phyloP scores from a whole-genome alignment of 2,329 filamentous ascomycete genomes.

The Epichloe festucae region DNA sequence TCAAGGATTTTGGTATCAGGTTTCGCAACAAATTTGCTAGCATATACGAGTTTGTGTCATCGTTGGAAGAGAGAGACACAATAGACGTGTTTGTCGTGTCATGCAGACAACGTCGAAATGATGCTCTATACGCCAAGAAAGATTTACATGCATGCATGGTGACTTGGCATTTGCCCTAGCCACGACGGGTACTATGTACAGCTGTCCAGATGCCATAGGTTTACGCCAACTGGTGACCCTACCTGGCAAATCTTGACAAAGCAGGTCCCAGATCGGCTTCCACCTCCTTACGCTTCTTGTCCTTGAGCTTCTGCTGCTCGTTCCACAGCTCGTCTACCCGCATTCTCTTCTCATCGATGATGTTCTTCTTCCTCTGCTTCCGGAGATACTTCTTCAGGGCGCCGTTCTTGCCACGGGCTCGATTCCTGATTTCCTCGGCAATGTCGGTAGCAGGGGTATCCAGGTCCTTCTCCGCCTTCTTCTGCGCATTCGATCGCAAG shows the following conservation, averaged over 20 bases:
- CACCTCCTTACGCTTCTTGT: constrained; percentile 48
- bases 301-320: constrained; percentile 53
- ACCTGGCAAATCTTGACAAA: constrained; percentile 71
- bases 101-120: neutral
- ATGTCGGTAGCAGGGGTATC: constrained; percentile 52
- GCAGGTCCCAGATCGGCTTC: constrained; percentile 73
- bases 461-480: constrained; percentile 63
- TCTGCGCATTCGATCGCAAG: constrained; percentile 63
- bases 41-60: neutral
- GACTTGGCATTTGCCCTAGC: neutral
- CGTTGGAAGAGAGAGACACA: neutral
- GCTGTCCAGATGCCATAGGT: neutral
- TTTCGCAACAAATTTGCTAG: neutral
- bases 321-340: constrained; percentile 73
- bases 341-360: constrained; percentile 90
- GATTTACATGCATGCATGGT: neutral
- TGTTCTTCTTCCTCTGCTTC: constrained; percentile 85
- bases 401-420: constrained; percentile 79
- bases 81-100: neutral
- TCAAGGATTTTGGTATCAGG: neutral
- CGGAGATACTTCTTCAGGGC: constrained; percentile 76
- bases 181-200: constrained; percentile 10
- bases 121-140: neutral
- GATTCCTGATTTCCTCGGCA: constrained; percentile 55
- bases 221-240: constrained; percentile 40